Conservation (phyloP, 2,329 filamentous ascomycete species). For the Colletotrichum horii region DNA sequence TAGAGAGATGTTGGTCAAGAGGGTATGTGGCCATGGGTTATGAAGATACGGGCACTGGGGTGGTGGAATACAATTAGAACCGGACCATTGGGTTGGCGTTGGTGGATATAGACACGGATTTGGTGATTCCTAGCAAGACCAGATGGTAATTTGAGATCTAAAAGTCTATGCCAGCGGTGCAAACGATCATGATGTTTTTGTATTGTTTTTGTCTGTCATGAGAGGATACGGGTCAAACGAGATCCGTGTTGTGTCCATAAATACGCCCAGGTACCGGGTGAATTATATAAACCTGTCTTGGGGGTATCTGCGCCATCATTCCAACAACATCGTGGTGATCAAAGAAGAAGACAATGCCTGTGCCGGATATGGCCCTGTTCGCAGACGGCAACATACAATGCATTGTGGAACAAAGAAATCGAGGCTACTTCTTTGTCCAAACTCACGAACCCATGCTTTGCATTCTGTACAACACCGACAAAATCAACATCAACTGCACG, state of each 20-base stretch:
- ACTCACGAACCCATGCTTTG: no score
- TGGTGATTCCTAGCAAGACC: neutral
- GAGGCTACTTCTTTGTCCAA: neutral
- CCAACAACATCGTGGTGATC: neutral
- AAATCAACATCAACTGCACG: neutral
- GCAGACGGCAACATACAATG: neutral
- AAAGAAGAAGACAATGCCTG: neutral
- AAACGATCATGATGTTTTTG: neutral
- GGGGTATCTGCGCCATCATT: no score
- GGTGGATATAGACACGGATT: neutral
- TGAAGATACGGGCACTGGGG: neutral
- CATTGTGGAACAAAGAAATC: neutral
- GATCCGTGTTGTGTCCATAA: no score
- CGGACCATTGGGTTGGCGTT: neutral
- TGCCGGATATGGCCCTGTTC: accelerated
- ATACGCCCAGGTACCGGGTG: no score
- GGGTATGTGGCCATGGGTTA: neutral
- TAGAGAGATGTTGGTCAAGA: neutral
- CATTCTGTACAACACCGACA: neutral
- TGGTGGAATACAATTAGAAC: neutral
- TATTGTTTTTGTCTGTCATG: no score
- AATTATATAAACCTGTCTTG: no score
- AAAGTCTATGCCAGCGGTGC: neutral
- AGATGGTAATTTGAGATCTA: neutral
- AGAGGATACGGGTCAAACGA: no score